A percentile compares a stretch with the other conserved stretches of the same genome.
phyloP scores from a whole-genome alignment of 2,329 filamentous ascomycete genomes.

The Colletotrichum plurivorum region DNA sequence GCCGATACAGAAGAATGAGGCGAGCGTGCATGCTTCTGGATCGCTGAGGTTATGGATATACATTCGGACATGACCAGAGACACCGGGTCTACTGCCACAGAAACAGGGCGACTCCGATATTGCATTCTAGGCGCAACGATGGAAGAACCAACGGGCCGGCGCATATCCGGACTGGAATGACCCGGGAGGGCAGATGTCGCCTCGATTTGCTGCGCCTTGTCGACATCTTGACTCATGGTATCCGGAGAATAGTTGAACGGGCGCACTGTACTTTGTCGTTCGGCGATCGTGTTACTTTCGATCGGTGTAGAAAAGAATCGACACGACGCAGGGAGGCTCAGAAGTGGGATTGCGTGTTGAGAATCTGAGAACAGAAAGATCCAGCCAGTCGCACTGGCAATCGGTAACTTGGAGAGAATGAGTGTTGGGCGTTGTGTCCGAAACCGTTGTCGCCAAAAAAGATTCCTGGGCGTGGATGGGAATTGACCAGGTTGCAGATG shows the following conservation, averaged over 20 bases:
- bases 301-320: constrained; percentile 1
- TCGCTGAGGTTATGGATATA: constrained; percentile 97
- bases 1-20: constrained; percentile 96
- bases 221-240: constrained; percentile 39
- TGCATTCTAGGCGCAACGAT: constrained; percentile 62
- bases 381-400: not conserved
- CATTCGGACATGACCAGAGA: constrained; percentile 98
- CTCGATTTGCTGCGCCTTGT: constrained; percentile 25
- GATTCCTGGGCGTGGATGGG: constrained; percentile 1
- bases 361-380: not conserved
- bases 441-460: constrained; percentile 28
- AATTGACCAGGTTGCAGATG: constrained; percentile 41
- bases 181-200: constrained; percentile 16
- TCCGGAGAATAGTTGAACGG: constrained; percentile 1
- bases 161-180: constrained; percentile 36
- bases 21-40: constrained; percentile 97
- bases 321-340: not conserved
- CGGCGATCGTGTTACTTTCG: constrained; percentile 6
- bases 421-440: constrained; percentile 32
- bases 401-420: constrained; percentile 3
- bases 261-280: constrained; percentile 3
- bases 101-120: constrained; percentile 74
- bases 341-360: not conserved
- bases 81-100: constrained; percentile 90
- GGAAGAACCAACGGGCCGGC: constrained; percentile 45